Base-by-base conservation (phyloP, 805 yeast species). In the Yarrowia keelungensis region DNA sequence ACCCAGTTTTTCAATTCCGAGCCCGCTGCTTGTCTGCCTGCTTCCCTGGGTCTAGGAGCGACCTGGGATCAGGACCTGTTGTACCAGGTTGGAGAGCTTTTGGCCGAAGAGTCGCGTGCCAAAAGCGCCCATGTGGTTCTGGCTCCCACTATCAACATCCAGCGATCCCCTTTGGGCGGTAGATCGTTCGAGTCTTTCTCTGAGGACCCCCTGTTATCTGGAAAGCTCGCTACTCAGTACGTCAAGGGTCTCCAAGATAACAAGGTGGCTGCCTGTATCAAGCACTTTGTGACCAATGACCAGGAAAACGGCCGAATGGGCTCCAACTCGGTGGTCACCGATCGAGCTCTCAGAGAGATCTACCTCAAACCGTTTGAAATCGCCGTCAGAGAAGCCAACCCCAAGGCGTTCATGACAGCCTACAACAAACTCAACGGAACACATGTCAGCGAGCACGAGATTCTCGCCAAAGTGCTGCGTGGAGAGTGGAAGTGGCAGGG, bases 201-300 rank as follows among this genome's bases (percentile, higher is more conserved):
- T 36, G 90, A 87, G 76, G 90, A 87, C 73, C 90, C 90, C 3
- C 76, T 80, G 42, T 74, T 83, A 41, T 75, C 84, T 8, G 86
- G 86, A 69, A 68, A 76, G 14, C 79, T 76, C 16, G 82, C 89
- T 43, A 81, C 86, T n/a, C 76, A 80, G 15, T 77, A 84, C 46
- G 78, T 86, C 69, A 78, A 80, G 53, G 91, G 91, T 46, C 82
- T 87, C 67, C 90, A 87, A 75, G 73, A 76, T 43, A 76, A 79
- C 59, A 81, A 83, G 56, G 78, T 87, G 50, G 81, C 82, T 61
- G 88, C 89, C 10, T 83, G 87, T 43, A 79, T 87, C 72, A 87
- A 87, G 76, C 91, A 87, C 75, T 87, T 76, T 75, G 88, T 85
- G 22, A 83, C 87, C 74, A 87, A 87, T 71, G 90, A 87, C 72